A percentile compares a stretch with the other conserved stretches of the same genome.
Evolutionary conservation across 495 filamentous ascomycete genomes (phyloP).

Genomic region (Aspergillus cavernicola): DNA sequence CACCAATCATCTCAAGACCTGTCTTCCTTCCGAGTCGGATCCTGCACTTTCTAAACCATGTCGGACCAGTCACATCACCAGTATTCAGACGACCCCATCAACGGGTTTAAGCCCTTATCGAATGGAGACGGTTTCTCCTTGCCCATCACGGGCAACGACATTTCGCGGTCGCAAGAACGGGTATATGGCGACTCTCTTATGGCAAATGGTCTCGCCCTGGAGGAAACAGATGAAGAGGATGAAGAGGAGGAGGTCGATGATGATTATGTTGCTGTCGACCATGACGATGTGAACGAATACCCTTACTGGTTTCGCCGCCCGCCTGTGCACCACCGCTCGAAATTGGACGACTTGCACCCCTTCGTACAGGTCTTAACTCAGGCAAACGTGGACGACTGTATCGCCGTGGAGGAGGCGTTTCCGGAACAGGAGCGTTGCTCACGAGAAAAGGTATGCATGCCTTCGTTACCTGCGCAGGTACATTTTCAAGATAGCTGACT

Average conservation of each 20-base stretch:
- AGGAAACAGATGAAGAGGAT: slow-evolving; percentile 32
- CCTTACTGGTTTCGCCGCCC: slow-evolving; percentile 45
- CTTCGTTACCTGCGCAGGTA: background rate
- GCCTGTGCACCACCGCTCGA: slow-evolving; percentile 37
- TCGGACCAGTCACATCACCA: slow-evolving; percentile 15
- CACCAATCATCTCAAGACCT: background rate
- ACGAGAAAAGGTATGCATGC: slow-evolving; percentile 69
- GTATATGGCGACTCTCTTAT: slow-evolving; percentile 23
- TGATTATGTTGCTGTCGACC: slow-evolving; percentile 42
- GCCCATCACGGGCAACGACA: slow-evolving; percentile 29
- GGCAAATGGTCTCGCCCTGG: slow-evolving; percentile 35
- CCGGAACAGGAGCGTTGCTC: slow-evolving; percentile 66
- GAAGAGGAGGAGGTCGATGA: slow-evolving; percentile 42
- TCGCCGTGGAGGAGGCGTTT: slow-evolving; percentile 75
- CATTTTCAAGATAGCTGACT: background rate
- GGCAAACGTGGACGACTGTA: slow-evolving; percentile 72
- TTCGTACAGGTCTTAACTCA: slow-evolving; percentile 68
- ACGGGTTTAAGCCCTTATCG: slow-evolving; percentile 33
- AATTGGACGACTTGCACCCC: slow-evolving; percentile 56
- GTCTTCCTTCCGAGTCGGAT: background rate
- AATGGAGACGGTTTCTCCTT: slow-evolving; percentile 33
- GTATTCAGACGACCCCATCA: slow-evolving; percentile 16
- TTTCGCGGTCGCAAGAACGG: slow-evolving; percentile 33
- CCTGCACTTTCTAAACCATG: slow-evolving; percentile 11
- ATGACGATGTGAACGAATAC: slow-evolving; percentile 41